Evolutionary conservation across 2,329 filamentous ascomycete species (phyloP), one percentile per base, ranked within the genome.

Genomic region (Penicillium sp.): DNA sequence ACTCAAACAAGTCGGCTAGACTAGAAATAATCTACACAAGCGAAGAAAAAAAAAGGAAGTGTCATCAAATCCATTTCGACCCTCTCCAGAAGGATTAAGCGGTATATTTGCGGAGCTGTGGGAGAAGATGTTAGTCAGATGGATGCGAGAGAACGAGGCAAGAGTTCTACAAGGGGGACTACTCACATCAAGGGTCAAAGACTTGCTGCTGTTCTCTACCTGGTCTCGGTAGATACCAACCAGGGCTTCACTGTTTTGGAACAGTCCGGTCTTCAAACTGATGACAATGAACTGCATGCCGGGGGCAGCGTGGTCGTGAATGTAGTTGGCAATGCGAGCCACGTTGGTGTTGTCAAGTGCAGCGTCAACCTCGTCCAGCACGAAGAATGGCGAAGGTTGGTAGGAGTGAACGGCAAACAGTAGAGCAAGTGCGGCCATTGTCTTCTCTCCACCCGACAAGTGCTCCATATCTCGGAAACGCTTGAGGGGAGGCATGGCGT

Each of bases 261-360:
- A 99, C 60, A 99, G 83, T 1, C 93, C 93, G 0, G 93, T 91
- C 85, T 99, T 99, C 76, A 99, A 85, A 80, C 89, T 93, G 78
- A 99, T 99, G 68, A 99, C 95, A 64, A 99, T 96, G 71, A 99
- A 99, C 78, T 99, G 95, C 93, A 98, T 98, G 15, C 96, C 96
- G 1, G 95, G 95, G 0, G 92, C 92, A 0, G 93, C 91, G 78
- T 99, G 93, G 73, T 96, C 92, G 40, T 90, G 88, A 65, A 99
- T 96, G 74, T 99, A 99, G 78, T 95, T 95, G 67, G 94, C 95
- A 78, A 99, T 93, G 76, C 96, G 93, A 70, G 92, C 90, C 7
- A 98, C 95, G 72, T 99, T 99, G 63, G 94, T 93, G 73, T 97
- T 97, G 76, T 99, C 95, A n/a, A 99, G 86, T 44, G 95, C 96